Conservation (phyloP, 2,329 filamentous ascomycete species). For the Pestalotiopsis sp. region DNA sequence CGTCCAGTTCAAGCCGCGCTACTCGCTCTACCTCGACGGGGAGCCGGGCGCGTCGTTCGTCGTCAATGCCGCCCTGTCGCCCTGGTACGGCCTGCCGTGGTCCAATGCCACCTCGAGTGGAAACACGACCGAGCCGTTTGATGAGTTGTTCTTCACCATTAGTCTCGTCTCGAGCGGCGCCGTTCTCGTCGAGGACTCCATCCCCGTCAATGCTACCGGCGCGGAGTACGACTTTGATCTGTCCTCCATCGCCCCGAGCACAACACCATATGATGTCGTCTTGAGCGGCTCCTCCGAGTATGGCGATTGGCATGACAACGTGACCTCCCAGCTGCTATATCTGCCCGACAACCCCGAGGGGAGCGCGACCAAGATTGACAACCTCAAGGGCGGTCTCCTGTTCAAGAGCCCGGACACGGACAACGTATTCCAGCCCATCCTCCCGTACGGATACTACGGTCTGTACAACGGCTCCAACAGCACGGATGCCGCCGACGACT, state of each 20-base stretch:
- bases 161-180: conserved; percentile 30
- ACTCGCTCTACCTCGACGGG: conserved; percentile 47
- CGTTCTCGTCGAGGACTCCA: conserved; percentile 34
- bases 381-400: conserved; percentile 44
- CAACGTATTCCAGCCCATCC: conserved; percentile 39
- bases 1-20: conserved; percentile 46
- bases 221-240: conserved; percentile 41
- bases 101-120: conserved; percentile 25
- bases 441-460: conserved; percentile 49
- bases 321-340: conserved; percentile 39
- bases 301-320: conserved; percentile 36
- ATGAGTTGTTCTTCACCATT: conserved; percentile 39
- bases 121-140: conserved; percentile 22
- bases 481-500: conserved; percentile 28
- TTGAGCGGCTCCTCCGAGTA: conserved; percentile 36
- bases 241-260: conserved; percentile 34
- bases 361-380: conserved; percentile 48
- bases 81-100: conserved; percentile 41
- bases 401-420: conserved; percentile 38
- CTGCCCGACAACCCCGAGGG: conserved; percentile 45
- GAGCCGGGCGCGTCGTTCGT: conserved; percentile 45
- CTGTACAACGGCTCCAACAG: conserved; percentile 41
- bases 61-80: conserved; percentile 44
- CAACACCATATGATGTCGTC: conserved; percentile 41
- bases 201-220: conserved; percentile 37